Base-by-base conservation (phyloP, 306 rosid genomes). In the Citrullus colocynthis region DNA sequence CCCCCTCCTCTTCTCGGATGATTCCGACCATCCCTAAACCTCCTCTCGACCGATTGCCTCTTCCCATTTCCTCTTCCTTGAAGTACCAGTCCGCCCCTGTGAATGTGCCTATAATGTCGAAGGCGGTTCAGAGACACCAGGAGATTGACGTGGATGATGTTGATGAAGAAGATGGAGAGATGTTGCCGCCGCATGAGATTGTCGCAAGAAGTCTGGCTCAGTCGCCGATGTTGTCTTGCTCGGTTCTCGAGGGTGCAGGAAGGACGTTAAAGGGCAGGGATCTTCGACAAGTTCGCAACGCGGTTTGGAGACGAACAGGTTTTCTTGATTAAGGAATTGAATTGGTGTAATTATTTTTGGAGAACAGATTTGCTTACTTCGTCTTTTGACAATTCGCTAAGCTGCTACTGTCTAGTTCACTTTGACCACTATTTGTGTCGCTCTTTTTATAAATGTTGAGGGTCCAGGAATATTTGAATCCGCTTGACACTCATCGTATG, bases 171-270 rank as follows among this genome's bases (percentile, higher is more conserved):
- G 90, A 80, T 24, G 83, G 85, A 6, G 93, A 89, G 84, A 84
- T 87, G 83, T 82, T 93, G 77, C 97, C 98, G 13, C 98, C 98
- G 32, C 97, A 91, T 60, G 92, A 88, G 87, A 84, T 84, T 39
- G 91, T 91, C 12, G 89, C 89, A 0, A 85, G 88, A 45, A 88
- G 85, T 24, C 73, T 75, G 55, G 80, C 87, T 28, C 87, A 76
- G n/a, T 79, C 90, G 55, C 88, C 95, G 16, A 51, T 75, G 87
- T 80, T 88, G 17, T 84, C 98, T 21, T 88, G 52, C 76, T 93
- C 98, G 13, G 90, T 91, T 61, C 93, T 93, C 0, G 98, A 91
- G 84, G 98, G 98, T 3, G 92, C 78, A 0, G 97, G 98, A 24
- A 85, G 98, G 80, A 91, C 97, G 18, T 83, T 91, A 78, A 91